Evolutionary conservation across 1,284 basidiomycete genomes (phyloP).

Genomic region (Stereum hirsutum): DNA sequence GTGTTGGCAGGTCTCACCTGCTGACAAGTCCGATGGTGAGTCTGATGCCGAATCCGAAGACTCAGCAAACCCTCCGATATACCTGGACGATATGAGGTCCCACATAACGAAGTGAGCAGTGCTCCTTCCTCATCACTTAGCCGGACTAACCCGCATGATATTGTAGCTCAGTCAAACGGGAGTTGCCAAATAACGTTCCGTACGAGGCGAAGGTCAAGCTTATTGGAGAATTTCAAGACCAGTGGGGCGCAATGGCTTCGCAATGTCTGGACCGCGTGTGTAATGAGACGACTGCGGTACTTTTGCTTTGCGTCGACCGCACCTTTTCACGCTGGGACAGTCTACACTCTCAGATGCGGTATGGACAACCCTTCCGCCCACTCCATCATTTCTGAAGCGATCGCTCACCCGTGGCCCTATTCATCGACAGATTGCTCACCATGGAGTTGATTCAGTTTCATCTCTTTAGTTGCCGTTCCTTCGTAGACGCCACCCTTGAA

Average conservation of each 20-base stretch:
- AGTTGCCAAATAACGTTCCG: slow-evolving; percentile 24
- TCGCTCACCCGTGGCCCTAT: neutral
- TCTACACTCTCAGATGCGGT: slow-evolving; percentile 21
- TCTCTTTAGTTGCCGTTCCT: slow-evolving; percentile 11
- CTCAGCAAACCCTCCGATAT: no score
- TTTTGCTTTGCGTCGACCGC: slow-evolving; percentile 12
- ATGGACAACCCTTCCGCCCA: no score
- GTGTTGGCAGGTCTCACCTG: no score
- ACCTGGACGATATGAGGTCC: slow-evolving; percentile 21
- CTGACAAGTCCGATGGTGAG: no score
- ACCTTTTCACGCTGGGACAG: slow-evolving; percentile 22
- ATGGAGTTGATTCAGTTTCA: slow-evolving; percentile 19
- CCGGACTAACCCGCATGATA: neutral
- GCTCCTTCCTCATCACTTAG: neutral
- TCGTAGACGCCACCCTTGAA: slow-evolving; percentile 21
- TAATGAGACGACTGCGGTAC: slow-evolving; percentile 14
- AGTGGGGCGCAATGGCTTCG: slow-evolving; percentile 20
- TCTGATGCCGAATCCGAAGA: no score
- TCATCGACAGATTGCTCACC: slow-evolving; percentile 12
- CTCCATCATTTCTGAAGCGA: neutral
- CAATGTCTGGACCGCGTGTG: slow-evolving; percentile 22
- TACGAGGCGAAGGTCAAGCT: slow-evolving; percentile 20
- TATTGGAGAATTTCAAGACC: slow-evolving; percentile 20
- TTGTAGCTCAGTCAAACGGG: slow-evolving; percentile 21
- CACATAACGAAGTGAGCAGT: slow-evolving; percentile 25